A percentile compares a stretch with the other conserved stretches of the same genome.
These are phyloP conservation scores for Smallanthus sonchifolius DNA, from an alignment of 129 eudicot species.

Conservation along the genomic window DNA sequence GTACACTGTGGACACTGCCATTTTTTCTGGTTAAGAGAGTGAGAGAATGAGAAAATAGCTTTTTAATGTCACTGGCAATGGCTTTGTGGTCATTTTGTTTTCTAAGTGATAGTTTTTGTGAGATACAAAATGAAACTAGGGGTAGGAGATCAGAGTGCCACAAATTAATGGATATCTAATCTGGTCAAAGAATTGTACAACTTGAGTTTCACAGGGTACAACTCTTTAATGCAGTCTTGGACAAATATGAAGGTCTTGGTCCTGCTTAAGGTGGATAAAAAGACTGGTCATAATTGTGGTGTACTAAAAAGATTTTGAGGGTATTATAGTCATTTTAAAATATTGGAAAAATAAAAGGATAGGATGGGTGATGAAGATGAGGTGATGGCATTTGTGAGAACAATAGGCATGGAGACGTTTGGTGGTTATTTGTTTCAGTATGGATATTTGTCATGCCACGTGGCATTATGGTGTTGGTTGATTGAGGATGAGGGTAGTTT, in stretches of 20 bases:
- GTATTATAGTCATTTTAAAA: conserved; percentile 18
- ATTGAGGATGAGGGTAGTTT: conserved; percentile 54
- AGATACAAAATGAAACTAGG: conserved; percentile 33
- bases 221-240: neutral
- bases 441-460: conserved; percentile 64
- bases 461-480: conserved; percentile 58
- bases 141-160: neutral
- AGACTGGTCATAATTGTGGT: neutral
- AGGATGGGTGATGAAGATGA: conserved; percentile 44
- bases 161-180: neutral
- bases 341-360: neutral
- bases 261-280: neutral
- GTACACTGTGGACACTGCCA: conserved; percentile 83
- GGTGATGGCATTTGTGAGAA: conserved; percentile 48
- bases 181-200: conserved; percentile 8
- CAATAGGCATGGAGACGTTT: conserved; percentile 53
- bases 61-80: conserved; percentile 28
- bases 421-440: conserved; percentile 54
- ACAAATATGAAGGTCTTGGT: neutral
- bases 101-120: conserved; percentile 36
- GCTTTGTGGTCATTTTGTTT: conserved; percentile 26
- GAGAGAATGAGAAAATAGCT: conserved; percentile 25
- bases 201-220: conserved; percentile 19
- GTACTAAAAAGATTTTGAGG: neutral
- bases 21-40: conserved; percentile 24